Percentiles rank a stretch among this genome's conserved stretches.
Evolutionary conservation across 2,329 filamentous ascomycete genomes (phyloP).

Genomic region (Colletotrichum simmondsii): DNA sequence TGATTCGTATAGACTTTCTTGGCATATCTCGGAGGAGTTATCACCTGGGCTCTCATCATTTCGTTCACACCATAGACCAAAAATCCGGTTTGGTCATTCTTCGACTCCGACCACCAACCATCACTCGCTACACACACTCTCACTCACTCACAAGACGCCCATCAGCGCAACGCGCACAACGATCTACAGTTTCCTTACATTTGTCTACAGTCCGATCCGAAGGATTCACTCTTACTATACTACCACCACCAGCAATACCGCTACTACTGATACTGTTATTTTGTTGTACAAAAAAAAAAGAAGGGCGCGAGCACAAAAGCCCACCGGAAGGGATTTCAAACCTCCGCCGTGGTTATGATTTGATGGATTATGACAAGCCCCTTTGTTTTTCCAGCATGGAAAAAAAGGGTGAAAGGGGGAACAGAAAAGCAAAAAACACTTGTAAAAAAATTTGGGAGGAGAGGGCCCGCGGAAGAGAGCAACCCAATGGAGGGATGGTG

Average conservation of each 20-base stretch:
- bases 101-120: slow-evolving; percentile 3
- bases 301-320: slow-evolving; percentile 5
- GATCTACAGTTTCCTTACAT: background rate
- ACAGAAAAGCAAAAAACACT: background rate
- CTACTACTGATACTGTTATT: slow-evolving; percentile 11
- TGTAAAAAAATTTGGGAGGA: background rate
- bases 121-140: slow-evolving; percentile 3
- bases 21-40: slow-evolving; percentile 22
- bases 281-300: slow-evolving; percentile 23
- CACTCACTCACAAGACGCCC: background rate
- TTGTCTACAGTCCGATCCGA: background rate
- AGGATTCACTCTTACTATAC: slow-evolving; percentile 8
- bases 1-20: slow-evolving; percentile 23
- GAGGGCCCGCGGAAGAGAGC: background rate
- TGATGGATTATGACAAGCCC: slow-evolving; percentile 32
- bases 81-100: background rate
- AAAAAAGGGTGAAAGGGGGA: background rate
- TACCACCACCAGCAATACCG: slow-evolving; percentile 11
- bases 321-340: slow-evolving; percentile 1
- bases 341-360: slow-evolving; percentile 26
- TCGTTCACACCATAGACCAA: slow-evolving; percentile 18
- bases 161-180: background rate
- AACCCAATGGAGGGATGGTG: background rate
- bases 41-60: background rate
- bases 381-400: background rate